A percentile compares a stretch with the other conserved stretches of the same genome.
These are phyloP conservation scores for Aspergillus funiculosus DNA, from an alignment of 495 filamentous ascomycete species.

Conservation along the genomic window DNA sequence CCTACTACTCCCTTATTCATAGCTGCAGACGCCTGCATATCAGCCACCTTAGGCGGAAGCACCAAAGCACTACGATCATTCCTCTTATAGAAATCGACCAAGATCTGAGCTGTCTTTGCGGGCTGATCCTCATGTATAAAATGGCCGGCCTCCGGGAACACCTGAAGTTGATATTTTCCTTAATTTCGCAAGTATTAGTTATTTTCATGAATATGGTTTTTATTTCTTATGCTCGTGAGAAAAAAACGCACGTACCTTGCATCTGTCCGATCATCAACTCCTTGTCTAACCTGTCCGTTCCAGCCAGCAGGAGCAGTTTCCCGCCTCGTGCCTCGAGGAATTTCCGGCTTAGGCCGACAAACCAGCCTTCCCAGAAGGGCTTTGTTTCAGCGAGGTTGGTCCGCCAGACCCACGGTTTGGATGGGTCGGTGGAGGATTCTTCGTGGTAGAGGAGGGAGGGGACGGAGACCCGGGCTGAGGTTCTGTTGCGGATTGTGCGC, in stretches of 20 bases:
- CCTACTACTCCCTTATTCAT: conserved; percentile 35
- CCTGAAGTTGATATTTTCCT: conserved; percentile 94
- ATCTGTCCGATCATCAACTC: conserved; percentile 97
- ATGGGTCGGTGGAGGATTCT: conserved; percentile 28
- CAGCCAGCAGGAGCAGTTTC: conserved; percentile 85
- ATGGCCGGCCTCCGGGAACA: conserved; percentile 91
- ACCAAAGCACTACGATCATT: conserved; percentile 83
- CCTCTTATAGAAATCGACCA: conserved; percentile 85
- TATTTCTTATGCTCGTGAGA: neutral
- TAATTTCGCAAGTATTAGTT: neutral
- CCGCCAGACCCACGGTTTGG: conserved; percentile 67
- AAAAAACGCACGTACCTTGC: conserved; percentile 65
- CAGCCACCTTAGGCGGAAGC: conserved; percentile 81
- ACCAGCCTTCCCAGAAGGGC: conserved; percentile 94
- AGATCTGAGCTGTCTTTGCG: conserved; percentile 71
- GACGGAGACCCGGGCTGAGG: conserved; percentile 79
- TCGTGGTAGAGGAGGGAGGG: conserved; percentile 64
- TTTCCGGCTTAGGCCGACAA: conserved; percentile 76
- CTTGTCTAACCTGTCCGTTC: conserved; percentile 89
- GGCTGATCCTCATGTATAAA: conserved; percentile 96
- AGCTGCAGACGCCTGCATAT: conserved; percentile 46
- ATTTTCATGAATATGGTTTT: neutral
- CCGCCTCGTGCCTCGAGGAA: conserved; percentile 81
- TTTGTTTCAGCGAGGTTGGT: conserved; percentile 81
- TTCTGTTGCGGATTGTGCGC: conserved; percentile 78